Evolutionary conservation across 345 rosid genomes (phyloP).

Genomic region (Aquilaria sinensis): DNA sequence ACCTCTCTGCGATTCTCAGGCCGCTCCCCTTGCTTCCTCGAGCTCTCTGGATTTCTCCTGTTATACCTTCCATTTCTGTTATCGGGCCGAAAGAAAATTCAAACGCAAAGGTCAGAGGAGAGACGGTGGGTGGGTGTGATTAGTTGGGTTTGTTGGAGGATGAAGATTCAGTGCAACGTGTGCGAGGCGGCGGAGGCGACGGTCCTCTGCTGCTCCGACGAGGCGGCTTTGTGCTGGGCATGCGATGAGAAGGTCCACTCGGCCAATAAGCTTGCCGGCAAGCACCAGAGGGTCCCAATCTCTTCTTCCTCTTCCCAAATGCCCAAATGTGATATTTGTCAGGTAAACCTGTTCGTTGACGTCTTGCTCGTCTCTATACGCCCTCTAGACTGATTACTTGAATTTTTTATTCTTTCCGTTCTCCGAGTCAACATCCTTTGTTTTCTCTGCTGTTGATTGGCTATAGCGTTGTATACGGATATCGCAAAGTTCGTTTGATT

Average conservation of each 20-base stretch:
- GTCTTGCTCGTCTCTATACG: no score
- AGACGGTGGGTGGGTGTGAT: background rate
- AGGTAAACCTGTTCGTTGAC: slow-evolving; percentile 29
- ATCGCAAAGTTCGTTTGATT: no score
- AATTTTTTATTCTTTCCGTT: no score
- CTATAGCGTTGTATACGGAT: no score
- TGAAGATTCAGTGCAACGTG: slow-evolving; percentile 99
- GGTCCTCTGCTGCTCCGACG: slow-evolving; percentile 98
- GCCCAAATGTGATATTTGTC: slow-evolving; percentile 95
- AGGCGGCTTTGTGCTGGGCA: slow-evolving; percentile 91
- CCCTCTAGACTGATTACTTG: no score
- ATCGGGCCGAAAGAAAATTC: background rate
- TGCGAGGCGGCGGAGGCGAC: slow-evolving; percentile 91
- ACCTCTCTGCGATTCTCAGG: slow-evolving; percentile 13
- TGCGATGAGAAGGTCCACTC: slow-evolving; percentile 93
- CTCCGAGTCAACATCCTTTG: no score
- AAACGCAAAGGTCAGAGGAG: background rate
- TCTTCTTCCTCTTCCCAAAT: slow-evolving; percentile 57
- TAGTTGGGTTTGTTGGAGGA: slow-evolving; percentile 10
- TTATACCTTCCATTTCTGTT: no score
- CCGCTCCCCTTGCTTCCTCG: slow-evolving; percentile 6
- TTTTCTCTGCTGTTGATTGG: no score
- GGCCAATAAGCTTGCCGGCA: slow-evolving; percentile 92
- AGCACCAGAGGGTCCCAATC: slow-evolving; percentile 91
- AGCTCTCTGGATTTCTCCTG: background rate